Conservation (phyloP, 495 filamentous ascomycete genomes). For the Neurospora sp. region DNA sequence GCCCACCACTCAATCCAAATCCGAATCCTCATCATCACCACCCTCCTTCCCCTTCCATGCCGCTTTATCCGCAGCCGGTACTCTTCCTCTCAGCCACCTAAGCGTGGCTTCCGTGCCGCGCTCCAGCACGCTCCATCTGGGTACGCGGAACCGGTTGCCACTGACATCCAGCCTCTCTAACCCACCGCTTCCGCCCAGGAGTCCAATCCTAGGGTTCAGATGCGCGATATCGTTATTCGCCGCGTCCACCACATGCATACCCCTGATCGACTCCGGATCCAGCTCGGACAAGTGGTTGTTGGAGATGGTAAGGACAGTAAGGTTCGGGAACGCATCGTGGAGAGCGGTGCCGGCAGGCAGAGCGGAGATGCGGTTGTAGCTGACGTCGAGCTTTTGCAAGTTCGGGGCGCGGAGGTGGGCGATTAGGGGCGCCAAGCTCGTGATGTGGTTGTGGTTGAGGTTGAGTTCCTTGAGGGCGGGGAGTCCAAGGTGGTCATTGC, state of each 20-base stretch:
- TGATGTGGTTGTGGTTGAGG: slow-evolving; percentile 58
- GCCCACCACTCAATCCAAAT: slow-evolving; percentile 17
- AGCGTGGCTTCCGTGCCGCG: slow-evolving; percentile 83
- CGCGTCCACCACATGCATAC: slow-evolving; percentile 66
- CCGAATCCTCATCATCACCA: slow-evolving; percentile 21
- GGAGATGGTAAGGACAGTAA: slow-evolving; percentile 56
- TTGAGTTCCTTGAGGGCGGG: slow-evolving; percentile 67
- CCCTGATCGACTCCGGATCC: slow-evolving; percentile 61
- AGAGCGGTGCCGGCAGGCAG: slow-evolving; percentile 48
- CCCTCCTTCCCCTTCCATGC: slow-evolving; percentile 33
- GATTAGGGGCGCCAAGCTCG: slow-evolving; percentile 51
- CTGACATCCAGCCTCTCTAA: slow-evolving; percentile 51
- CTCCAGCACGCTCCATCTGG: slow-evolving; percentile 74
- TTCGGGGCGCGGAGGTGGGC: slow-evolving; percentile 56
- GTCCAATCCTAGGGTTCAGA: slow-evolving; percentile 67
- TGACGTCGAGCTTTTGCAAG: slow-evolving; percentile 67
- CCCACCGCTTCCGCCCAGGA: slow-evolving; percentile 51
- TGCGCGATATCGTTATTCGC: slow-evolving; percentile 71
- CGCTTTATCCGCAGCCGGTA: slow-evolving; percentile 55
- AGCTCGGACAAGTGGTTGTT: slow-evolving; percentile 70
- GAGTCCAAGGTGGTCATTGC: slow-evolving; percentile 49
- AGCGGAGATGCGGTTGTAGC: slow-evolving; percentile 60
- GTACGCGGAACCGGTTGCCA: slow-evolving; percentile 77
- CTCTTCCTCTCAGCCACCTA: slow-evolving; percentile 68
- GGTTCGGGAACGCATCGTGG: slow-evolving; percentile 48